Conservation (phyloP, 352 stramenopile species). For the Pelagophyceae sp. region DNA sequence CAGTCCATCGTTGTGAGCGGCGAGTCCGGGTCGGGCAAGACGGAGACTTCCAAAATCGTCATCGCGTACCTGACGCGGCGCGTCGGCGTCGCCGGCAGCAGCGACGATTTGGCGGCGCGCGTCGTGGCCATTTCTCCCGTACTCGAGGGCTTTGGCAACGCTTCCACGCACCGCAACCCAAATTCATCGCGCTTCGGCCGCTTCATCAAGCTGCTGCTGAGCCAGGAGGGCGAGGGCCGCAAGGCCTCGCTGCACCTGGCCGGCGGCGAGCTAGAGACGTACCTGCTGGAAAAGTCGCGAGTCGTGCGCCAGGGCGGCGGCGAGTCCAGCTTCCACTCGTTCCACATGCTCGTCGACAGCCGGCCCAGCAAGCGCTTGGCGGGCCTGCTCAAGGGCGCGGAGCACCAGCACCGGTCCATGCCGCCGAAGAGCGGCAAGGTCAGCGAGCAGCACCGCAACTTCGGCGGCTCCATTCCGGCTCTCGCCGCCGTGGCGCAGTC, state of each 20-base stretch:
- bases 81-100: not conserved
- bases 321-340: constrained; percentile 44
- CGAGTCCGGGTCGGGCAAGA: constrained; percentile 26
- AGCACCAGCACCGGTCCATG: constrained; percentile 13
- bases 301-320: constrained; percentile 32
- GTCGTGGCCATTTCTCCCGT: constrained; percentile 74
- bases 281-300: constrained; percentile 43
- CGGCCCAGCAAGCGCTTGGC: not conserved
- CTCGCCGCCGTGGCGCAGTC: not conserved
- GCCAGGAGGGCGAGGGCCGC: constrained; percentile 24
- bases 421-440: not conserved
- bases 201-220: constrained; percentile 70
- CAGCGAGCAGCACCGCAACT: not conserved
- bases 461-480: not conserved
- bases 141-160: constrained; percentile 77
- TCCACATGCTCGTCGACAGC: constrained; percentile 36
- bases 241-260: constrained; percentile 34
- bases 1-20: constrained; percentile 25
- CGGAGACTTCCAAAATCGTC: constrained; percentile 24
- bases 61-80: constrained; percentile 13
- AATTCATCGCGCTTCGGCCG: constrained; percentile 80
- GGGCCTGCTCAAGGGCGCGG: not conserved
- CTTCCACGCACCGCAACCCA: constrained; percentile 70
- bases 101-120: constrained; percentile 7
- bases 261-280: constrained; percentile 31